Percentiles rank a stretch among this genome's conserved stretches.
Evolutionary conservation across 129 eudicot species (phyloP).

Genomic region (Tagetes patula): DNA sequence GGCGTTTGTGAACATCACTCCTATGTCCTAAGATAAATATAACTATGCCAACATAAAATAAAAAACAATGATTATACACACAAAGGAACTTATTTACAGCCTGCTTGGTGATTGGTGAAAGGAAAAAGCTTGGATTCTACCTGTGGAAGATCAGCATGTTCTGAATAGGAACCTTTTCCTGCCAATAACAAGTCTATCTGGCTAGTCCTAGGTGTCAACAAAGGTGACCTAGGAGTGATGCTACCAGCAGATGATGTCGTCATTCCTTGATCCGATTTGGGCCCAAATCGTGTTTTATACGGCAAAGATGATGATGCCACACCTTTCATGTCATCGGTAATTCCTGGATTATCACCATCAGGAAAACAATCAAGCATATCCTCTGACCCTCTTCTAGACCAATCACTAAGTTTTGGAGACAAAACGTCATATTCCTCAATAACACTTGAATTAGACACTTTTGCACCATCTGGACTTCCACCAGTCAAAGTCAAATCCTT

Average conservation of each 20-base stretch:
- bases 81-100: neutral
- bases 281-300: conserved; percentile 90
- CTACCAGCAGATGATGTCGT: conserved; percentile 95
- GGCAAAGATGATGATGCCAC: conserved; percentile 58
- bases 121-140: conserved; percentile 33
- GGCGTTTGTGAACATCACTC: neutral
- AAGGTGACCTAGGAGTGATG: conserved; percentile 94
- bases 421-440: conserved; percentile 77
- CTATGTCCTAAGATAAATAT: conserved; percentile 1
- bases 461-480: conserved; percentile 83
- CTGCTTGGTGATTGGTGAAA: neutral
- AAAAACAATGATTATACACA: neutral
- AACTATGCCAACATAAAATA: neutral
- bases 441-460: conserved; percentile 79
- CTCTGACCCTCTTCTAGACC: conserved; percentile 97
- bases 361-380: conserved; percentile 94
- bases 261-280: conserved; percentile 95
- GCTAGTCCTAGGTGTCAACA: conserved; percentile 74
- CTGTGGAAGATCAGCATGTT: conserved; percentile 90
- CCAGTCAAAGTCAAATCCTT: conserved; percentile 65
- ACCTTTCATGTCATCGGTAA: conserved; percentile 74
- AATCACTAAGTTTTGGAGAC: conserved; percentile 89
- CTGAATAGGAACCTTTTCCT: conserved; percentile 81
- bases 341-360: conserved; percentile 62
- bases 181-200: conserved; percentile 79